Evolutionary conservation across 805 yeast genomes (phyloP).

Genomic region (Candida xyloterini): DNA sequence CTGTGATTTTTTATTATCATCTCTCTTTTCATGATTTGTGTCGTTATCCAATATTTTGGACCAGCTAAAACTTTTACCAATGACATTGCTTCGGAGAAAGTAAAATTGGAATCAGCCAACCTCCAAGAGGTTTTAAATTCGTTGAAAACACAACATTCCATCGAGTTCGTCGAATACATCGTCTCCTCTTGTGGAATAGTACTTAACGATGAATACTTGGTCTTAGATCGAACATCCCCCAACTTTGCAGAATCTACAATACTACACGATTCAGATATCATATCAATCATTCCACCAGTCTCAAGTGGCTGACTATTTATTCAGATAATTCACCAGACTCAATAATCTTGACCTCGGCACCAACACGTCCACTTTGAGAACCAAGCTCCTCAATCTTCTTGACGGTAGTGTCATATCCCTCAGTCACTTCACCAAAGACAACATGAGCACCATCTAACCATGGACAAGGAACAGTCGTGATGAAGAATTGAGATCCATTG

Average conservation of each 20-base stretch:
- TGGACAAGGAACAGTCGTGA: constrained; percentile 82
- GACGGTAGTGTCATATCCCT: constrained; percentile 80
- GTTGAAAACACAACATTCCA: constrained; percentile 13
- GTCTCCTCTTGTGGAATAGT: constrained; percentile 27
- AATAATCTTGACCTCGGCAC: constrained; percentile 47
- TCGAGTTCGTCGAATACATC: constrained; percentile 23
- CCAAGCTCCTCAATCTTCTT: constrained; percentile 75
- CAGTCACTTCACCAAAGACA: constrained; percentile 89
- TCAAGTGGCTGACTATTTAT: constrained; percentile 27
- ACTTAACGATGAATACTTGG: constrained; percentile 28
- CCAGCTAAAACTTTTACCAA: constrained; percentile 31
- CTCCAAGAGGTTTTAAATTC: constrained; percentile 7
- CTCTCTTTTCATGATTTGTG: constrained; percentile 7
- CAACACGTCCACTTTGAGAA: constrained; percentile 45
- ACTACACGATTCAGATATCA: constrained; percentile 19
- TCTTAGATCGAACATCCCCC: constrained; percentile 13
- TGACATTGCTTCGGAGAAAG: constrained; percentile 15
- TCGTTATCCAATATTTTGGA: constrained; percentile 31
- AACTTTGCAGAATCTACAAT: constrained; percentile 9
- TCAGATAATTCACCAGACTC: constrained; percentile 55
- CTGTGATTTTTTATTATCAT: neutral
- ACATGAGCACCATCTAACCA: constrained; percentile 95
- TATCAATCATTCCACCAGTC: constrained; percentile 33
- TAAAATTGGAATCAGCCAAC: constrained; percentile 3
- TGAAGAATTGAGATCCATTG: constrained; percentile 96